Evolutionary conservation across 768 basidiomycete genomes (phyloP).

Genomic region (Suillus weaverae): DNA sequence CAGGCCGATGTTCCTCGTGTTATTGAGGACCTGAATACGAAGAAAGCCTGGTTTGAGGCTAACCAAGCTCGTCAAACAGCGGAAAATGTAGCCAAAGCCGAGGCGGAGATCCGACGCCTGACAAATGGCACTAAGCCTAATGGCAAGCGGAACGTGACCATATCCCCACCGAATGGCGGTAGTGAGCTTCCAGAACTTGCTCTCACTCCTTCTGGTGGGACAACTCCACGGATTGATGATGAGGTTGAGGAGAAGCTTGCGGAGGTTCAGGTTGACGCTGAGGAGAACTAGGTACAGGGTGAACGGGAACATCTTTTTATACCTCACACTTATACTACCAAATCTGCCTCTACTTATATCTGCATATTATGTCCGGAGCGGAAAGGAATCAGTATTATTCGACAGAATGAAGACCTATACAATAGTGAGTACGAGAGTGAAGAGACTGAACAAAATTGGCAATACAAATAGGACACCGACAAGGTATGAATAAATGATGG

Average conservation of each 20-base stretch:
- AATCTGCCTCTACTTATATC: slow-evolving; percentile 22
- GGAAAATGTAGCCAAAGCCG: slow-evolving; percentile 79
- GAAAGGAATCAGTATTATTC: slow-evolving; percentile 29
- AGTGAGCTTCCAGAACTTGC: slow-evolving; percentile 44
- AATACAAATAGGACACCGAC: slow-evolving; percentile 38
- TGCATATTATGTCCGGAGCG: slow-evolving; percentile 17
- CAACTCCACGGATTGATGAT: slow-evolving; percentile 31
- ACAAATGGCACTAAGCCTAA: slow-evolving; percentile 41
- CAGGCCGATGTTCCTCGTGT: slow-evolving; percentile 76
- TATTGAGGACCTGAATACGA: slow-evolving; percentile 87
- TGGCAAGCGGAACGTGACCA: slow-evolving; percentile 22
- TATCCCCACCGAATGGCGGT: slow-evolving; percentile 38
- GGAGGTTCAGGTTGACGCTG: slow-evolving; percentile 36
- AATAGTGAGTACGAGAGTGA: slow-evolving; percentile 31
- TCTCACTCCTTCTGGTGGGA: slow-evolving; percentile 31
- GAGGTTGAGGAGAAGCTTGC: slow-evolving; percentile 46
- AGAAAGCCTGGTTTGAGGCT: slow-evolving; percentile 93
- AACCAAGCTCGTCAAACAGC: slow-evolving; percentile 83
- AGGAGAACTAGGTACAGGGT: slow-evolving; percentile 14
- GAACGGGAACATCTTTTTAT: slow-evolving; percentile 16
- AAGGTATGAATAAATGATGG: slow-evolving; percentile 40
- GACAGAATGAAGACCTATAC: slow-evolving; percentile 33
- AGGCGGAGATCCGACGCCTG: slow-evolving; percentile 69
- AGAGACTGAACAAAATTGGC: slow-evolving; percentile 32
- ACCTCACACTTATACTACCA: slow-evolving; percentile 17